phyloP scores from a whole-genome alignment of 108 stramenopile genomes.

The Cylindrotheca fusiformis region DNA sequence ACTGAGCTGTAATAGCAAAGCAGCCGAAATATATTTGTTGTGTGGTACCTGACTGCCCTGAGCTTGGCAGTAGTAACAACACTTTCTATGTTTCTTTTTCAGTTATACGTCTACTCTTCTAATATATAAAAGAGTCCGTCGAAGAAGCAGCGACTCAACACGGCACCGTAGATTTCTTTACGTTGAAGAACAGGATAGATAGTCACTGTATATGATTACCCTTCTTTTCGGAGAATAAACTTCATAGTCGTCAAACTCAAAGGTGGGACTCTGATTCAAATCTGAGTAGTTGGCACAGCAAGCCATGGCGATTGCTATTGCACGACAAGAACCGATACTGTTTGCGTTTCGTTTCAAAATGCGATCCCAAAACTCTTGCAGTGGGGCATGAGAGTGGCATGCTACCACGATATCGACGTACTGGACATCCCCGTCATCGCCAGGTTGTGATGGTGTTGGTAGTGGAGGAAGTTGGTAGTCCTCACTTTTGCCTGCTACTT shows the following conservation, averaged over 20 bases:
- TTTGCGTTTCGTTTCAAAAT: slow-evolving; percentile 4
- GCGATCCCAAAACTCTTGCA: slow-evolving; percentile 23
- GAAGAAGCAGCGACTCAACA: too few relatives aligned
- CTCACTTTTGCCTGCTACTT: background rate
- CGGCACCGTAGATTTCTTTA: too few relatives aligned
- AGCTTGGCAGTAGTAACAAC: too few relatives aligned
- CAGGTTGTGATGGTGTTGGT: background rate
- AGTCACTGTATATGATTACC: slow-evolving; percentile 9
- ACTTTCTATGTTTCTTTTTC: too few relatives aligned
- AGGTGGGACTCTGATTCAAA: slow-evolving; percentile 9
- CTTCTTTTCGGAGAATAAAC: slow-evolving; percentile 19
- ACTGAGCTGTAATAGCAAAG: too few relatives aligned
- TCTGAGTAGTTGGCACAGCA: slow-evolving; percentile 21
- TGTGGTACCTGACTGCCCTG: too few relatives aligned
- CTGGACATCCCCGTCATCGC: background rate
- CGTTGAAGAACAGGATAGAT: too few relatives aligned
- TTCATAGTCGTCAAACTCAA: slow-evolving; percentile 18
- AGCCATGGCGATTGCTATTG: slow-evolving; percentile 11
- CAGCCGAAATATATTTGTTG: too few relatives aligned
- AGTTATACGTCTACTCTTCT: too few relatives aligned
- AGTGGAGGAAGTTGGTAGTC: background rate
- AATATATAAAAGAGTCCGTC: too few relatives aligned
- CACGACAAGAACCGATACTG: background rate
- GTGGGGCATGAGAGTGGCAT: slow-evolving; percentile 25
- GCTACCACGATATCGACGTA: slow-evolving; percentile 7